These are phyloP conservation scores for Rhynchosporium agropyri DNA, from an alignment of 2,329 filamentous ascomycete species.

Conservation along the genomic window DNA sequence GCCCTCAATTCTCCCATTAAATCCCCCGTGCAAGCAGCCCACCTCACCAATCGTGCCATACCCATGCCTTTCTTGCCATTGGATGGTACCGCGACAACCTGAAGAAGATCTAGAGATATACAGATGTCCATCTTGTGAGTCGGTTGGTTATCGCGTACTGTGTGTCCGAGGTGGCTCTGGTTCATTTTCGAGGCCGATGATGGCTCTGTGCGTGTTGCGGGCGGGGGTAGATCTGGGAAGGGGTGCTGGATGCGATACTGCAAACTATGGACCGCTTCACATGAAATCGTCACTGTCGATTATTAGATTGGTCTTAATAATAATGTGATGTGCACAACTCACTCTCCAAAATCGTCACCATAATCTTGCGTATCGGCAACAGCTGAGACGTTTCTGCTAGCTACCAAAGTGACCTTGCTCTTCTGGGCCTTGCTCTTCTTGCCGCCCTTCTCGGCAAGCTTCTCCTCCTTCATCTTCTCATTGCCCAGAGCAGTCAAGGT, in stretches of 20 bases:
- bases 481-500: constrained; percentile 87
- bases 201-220: constrained; percentile 16
- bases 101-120: neutral
- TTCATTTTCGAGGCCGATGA: constrained; percentile 9
- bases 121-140: constrained; percentile 18
- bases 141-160: constrained; percentile 16
- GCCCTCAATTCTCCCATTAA: constrained; percentile 25
- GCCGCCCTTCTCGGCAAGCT: constrained; percentile 86
- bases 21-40: constrained; percentile 12
- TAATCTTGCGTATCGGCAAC: constrained; percentile 75
- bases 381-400: constrained; percentile 57
- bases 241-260: constrained; percentile 19
- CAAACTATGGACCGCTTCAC: constrained; percentile 51
- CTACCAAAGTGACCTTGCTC: constrained; percentile 84
- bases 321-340: constrained; percentile 49
- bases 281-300: constrained; percentile 68
- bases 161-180: constrained; percentile 15
- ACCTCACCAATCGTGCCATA: constrained; percentile 27
- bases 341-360: constrained; percentile 85
- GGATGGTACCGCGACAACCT: constrained; percentile 17
- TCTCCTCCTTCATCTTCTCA: constrained; percentile 99
- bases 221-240: constrained; percentile 16
- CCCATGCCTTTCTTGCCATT: constrained; percentile 16
- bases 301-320: constrained; percentile 30
- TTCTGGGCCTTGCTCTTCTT: constrained; percentile 98